Evolutionary conservation across 805 yeast species (phyloP).

Genomic region (Ogataea chonburiensis): DNA sequence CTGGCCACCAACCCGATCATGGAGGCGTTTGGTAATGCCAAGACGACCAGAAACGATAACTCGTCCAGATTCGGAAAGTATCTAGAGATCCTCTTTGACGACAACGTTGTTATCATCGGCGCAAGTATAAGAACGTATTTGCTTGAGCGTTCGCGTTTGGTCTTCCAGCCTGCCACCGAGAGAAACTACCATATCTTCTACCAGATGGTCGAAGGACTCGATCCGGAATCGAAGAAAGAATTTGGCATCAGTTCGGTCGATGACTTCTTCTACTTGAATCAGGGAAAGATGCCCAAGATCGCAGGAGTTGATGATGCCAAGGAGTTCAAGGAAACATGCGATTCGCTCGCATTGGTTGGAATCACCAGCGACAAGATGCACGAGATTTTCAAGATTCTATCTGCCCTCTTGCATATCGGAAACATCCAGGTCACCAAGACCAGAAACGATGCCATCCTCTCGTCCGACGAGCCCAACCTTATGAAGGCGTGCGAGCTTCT

Average conservation of each 20-base stretch:
- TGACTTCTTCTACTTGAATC: conserved; percentile 80
- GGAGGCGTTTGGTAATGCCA: conserved; percentile 99
- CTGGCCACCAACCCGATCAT: conserved; percentile 95
- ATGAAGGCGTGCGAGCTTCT: conserved; percentile 79
- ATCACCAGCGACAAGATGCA: conserved; percentile 56
- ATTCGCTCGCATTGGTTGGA: conserved; percentile 80
- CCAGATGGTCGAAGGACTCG: conserved; percentile 77
- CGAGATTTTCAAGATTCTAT: conserved; percentile 72
- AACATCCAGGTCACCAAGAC: conserved; percentile 85
- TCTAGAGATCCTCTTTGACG: conserved; percentile 83
- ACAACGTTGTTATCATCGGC: conserved; percentile 77
- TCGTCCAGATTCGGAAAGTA: conserved; percentile 98
- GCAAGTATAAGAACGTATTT: conserved; percentile 92
- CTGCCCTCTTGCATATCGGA: conserved; percentile 90
- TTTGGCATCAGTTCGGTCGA: conserved; percentile 63
- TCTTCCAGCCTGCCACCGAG: conserved; percentile 87
- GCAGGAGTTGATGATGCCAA: conserved; percentile 77
- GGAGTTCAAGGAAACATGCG: conserved; percentile 74
- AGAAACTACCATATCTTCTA: conserved; percentile 95
- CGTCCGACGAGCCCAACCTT: conserved; percentile 84
- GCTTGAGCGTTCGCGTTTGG: conserved; percentile 90
- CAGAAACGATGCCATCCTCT: conserved; percentile 75
- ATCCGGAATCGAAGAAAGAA: conserved; percentile 50
- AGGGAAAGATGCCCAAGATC: conserved; percentile 75
- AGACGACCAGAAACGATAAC: conserved; percentile 94